Evolutionary conservation across 371 early-diverging fungal species (phyloP).

Genomic region (Zancudomyces culisetae): DNA sequence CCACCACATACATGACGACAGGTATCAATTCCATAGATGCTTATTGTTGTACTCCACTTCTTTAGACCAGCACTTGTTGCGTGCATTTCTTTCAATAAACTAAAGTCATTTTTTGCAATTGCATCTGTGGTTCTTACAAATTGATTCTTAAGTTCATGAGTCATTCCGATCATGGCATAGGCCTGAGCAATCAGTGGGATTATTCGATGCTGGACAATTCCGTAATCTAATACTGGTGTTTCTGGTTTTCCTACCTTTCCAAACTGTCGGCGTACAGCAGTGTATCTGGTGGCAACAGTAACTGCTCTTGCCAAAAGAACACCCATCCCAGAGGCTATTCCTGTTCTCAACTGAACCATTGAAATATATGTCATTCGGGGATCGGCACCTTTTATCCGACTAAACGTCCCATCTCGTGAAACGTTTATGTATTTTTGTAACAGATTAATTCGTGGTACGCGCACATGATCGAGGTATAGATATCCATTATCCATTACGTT

Average conservation of each 20-base stretch:
- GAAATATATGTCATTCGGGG: slow-evolving; percentile 52
- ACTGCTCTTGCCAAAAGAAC: slow-evolving; percentile 30
- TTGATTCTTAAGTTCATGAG: slow-evolving; percentile 35
- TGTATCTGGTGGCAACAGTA: slow-evolving; percentile 50
- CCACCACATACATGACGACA: slow-evolving; percentile 62
- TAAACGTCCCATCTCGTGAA: slow-evolving; percentile 39
- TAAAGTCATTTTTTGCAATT: slow-evolving; percentile 26
- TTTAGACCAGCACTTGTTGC: slow-evolving; percentile 70
- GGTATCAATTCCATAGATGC: slow-evolving; percentile 62
- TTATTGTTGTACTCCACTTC: slow-evolving; percentile 50
- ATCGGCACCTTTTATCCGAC: slow-evolving; percentile 37
- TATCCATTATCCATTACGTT: slow-evolving; percentile 72
- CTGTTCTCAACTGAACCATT: slow-evolving; percentile 51
- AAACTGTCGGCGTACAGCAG: slow-evolving; percentile 43
- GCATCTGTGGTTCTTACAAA: slow-evolving; percentile 35
- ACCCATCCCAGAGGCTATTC: slow-evolving; percentile 32
- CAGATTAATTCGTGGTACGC: slow-evolving; percentile 60
- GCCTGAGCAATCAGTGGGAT: slow-evolving; percentile 47
- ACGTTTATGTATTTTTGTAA: slow-evolving; percentile 61
- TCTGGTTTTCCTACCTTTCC: slow-evolving; percentile 27
- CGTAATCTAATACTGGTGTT: slow-evolving; percentile 54
- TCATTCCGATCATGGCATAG: slow-evolving; percentile 51
- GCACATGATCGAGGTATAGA: slow-evolving; percentile 50
- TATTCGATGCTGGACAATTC: slow-evolving; percentile 53
- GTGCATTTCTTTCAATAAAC: slow-evolving; percentile 55